A percentile compares a stretch with the other conserved stretches of the same genome.
Evolutionary conservation across 2,329 filamentous ascomycete genomes (phyloP).

Genomic region (Cladosporium oxysporum): DNA sequence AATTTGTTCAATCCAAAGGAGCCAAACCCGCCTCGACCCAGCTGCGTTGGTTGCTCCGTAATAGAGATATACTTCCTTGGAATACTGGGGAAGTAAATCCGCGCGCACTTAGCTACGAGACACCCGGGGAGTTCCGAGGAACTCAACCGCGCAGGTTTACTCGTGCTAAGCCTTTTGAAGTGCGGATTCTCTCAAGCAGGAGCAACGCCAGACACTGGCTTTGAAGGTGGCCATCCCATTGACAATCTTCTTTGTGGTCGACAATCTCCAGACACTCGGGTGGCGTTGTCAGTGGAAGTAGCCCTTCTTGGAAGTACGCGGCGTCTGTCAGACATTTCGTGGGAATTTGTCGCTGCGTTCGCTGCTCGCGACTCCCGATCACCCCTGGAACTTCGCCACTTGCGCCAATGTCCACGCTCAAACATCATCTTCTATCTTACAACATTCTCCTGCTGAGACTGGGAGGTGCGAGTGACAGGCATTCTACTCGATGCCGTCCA

Average conservation of each 20-base stretch:
- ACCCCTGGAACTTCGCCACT: too few relatives aligned
- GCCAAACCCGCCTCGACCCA: too few relatives aligned
- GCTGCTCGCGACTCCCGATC: not conserved
- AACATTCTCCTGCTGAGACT: not conserved
- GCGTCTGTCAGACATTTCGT: not conserved
- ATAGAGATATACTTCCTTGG: too few relatives aligned
- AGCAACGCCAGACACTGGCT: not conserved
- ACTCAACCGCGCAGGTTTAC: too few relatives aligned
- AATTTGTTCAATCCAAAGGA: too few relatives aligned
- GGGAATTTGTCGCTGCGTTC: not conserved
- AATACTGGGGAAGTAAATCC: too few relatives aligned
- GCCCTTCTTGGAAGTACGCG: not conserved
- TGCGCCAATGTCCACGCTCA: not conserved
- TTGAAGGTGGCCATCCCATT: not conserved
- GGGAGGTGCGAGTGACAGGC: not conserved
- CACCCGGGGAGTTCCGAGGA: too few relatives aligned
- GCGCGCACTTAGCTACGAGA: too few relatives aligned
- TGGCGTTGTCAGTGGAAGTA: not conserved
- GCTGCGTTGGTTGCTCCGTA: too few relatives aligned
- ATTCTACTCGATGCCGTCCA: not conserved
- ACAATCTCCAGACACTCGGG: not conserved
- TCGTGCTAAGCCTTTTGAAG: too few relatives aligned
- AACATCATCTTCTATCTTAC: not conserved
- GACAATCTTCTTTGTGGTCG: not conserved
- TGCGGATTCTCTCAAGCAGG: too few relatives aligned